A percentile compares a stretch with the other conserved stretches of the same genome.
Conservation (phyloP, 2,329 filamentous ascomycete species). For the Colletotrichum filicis region DNA sequence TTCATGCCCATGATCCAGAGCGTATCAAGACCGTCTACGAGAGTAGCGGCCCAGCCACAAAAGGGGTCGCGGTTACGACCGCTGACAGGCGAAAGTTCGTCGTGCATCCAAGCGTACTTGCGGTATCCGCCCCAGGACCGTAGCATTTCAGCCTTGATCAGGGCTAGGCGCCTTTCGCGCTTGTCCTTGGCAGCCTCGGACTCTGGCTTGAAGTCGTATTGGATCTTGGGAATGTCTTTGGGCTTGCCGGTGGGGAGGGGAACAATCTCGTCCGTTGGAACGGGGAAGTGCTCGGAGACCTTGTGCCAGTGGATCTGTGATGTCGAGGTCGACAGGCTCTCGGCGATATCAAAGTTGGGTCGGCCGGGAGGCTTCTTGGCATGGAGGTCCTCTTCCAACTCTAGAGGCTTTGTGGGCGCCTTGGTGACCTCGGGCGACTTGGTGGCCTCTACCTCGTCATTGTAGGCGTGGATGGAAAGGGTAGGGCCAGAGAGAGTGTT, state of each 20-base stretch:
- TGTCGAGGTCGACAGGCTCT: neutral
- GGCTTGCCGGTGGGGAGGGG: conserved; percentile 78
- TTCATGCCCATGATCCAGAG: conserved; percentile 87
- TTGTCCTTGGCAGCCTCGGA: conserved; percentile 66
- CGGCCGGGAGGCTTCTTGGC: conserved; percentile 39
- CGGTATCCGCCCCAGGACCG: conserved; percentile 88
- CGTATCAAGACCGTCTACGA: conserved; percentile 86
- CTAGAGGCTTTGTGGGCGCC: conserved; percentile 11
- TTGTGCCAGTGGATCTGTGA: conserved; percentile 76
- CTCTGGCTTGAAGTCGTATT: conserved; percentile 78
- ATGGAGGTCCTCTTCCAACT: conserved; percentile 19
- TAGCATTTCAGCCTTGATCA: conserved; percentile 79
- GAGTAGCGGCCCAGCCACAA: conserved; percentile 88
- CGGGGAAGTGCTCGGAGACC: conserved; percentile 80
- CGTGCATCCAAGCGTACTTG: conserved; percentile 83
- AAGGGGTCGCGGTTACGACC: conserved; percentile 81
- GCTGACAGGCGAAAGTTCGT: conserved; percentile 83
- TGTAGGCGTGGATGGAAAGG: conserved; percentile 24
- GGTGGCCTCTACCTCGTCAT: conserved; percentile 5
- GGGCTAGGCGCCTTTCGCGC: conserved; percentile 71
- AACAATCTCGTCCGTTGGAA: conserved; percentile 77
- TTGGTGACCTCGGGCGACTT: conserved; percentile 24
- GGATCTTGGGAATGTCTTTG: conserved; percentile 79
- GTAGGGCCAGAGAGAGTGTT: conserved; percentile 17
- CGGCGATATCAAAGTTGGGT: conserved; percentile 37